These are phyloP conservation scores for Zygosaccharomyces pseudobailii DNA, from an alignment of 1,139 yeast genomes.

Conservation along the genomic window DNA sequence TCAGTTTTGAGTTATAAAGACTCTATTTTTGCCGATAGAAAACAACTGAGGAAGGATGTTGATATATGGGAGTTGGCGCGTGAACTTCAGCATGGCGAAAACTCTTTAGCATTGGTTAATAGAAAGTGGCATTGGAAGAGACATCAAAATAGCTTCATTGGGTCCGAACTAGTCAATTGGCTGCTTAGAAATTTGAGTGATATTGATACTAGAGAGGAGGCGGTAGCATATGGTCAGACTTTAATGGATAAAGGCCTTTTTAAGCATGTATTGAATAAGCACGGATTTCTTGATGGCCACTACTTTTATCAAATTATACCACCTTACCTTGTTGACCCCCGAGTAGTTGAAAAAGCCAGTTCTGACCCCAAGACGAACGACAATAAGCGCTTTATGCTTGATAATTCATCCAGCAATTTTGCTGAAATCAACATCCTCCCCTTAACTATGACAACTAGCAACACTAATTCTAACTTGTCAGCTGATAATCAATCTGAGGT, in stretches of 20 bases:
- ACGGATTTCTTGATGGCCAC: constrained; percentile 85
- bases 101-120: constrained; percentile 60
- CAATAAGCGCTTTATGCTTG: constrained; percentile 7
- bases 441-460: constrained; percentile 8
- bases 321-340: constrained; percentile 41
- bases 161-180: constrained; percentile 86
- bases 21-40: constrained; percentile 35
- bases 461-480: constrained; percentile 10
- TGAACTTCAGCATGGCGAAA: constrained; percentile 56
- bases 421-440: constrained; percentile 8
- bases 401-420: constrained; percentile 9
- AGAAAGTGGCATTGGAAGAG: constrained; percentile 88
- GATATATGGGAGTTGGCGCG: constrained; percentile 50
- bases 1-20: constrained; percentile 28
- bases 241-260: constrained; percentile 70
- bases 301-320: constrained; percentile 74
- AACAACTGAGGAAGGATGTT: constrained; percentile 39
- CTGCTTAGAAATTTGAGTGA: constrained; percentile 72
- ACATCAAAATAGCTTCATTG: constrained; percentile 76
- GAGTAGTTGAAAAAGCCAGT: constrained; percentile 1
- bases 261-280: constrained; percentile 76
- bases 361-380: constrained; percentile 6
- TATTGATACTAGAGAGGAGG: constrained; percentile 75
- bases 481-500: constrained; percentile 8
- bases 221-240: constrained; percentile 70